Evolutionary conservation across 73 alveolate species (phyloP), one percentile per base, ranked within the genome.

Genomic region (Durusdinium trenchii): DNA sequence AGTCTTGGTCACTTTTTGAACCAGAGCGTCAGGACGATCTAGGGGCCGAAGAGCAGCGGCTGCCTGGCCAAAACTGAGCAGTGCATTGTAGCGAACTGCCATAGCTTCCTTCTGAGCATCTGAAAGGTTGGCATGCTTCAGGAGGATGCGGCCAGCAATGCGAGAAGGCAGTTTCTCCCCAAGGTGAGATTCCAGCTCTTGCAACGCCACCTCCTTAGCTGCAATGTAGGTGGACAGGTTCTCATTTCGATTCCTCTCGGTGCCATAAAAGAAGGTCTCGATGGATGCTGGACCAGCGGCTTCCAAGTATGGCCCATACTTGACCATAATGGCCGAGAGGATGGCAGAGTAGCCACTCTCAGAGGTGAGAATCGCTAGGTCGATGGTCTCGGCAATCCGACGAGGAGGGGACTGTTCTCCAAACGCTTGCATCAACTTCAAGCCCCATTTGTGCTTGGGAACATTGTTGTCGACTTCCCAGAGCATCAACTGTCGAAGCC

Each of bases 11-110:
- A 81, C 91, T 3, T 30, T 20, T 0, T 32, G 4, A 18, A 81
- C 69, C 30, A 81, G 47, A 5, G 91, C 91, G 2, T 81, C 91
- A 3, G 91, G 91, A 26, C 91, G 91, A 16, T 81, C 91, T 3
- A 81, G 47, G 3, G 91, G 91, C 35, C 91, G 64, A 45, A 81
- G 91, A 3, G 71, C 71, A 5, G 14, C 35, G 5, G 91, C 91
- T 0, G 30, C 91, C 47, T 81, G 71, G 18, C 35, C 69, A 30
- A 81, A 81, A 4, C 40, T 1, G 71, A 81, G 28, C 50, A 81
- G 32, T 0, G 69, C 51, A 14, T 81, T 81, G 91, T 81, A 12
- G 32, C 32, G 12, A 35, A 81, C 30, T 0, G 69, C 67, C 45
- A 81, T 23, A 5, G 5, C 47, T 32, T 81, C 91, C 1, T 69